phyloP scores from a whole-genome alignment of 2,329 filamentous ascomycete genomes.

The Aulographum hederae region DNA sequence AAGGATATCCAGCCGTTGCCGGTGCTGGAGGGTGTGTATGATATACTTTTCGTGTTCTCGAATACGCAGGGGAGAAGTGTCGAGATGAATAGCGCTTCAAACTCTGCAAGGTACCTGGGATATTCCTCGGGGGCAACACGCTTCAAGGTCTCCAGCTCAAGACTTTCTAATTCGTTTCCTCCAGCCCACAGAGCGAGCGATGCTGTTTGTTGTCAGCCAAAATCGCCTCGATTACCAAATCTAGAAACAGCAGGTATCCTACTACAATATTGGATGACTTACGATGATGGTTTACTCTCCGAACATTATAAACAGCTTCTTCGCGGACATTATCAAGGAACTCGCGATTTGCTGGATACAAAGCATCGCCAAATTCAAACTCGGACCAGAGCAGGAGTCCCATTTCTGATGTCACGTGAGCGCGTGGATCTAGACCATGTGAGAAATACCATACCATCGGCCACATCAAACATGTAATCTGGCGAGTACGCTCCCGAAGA shows the following conservation, averaged over 20 bases:
- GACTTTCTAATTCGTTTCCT: slow-evolving; percentile 40
- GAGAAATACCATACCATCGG: too few species aligned
- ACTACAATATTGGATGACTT: too few species aligned
- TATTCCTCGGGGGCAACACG: slow-evolving; percentile 23
- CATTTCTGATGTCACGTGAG: too few species aligned
- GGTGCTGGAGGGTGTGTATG: slow-evolving; percentile 41
- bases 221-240: too few species aligned
- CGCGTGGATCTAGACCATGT: too few species aligned
- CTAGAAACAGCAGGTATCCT: background rate
- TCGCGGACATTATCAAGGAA: slow-evolving; percentile 37
- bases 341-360: slow-evolving; percentile 35
- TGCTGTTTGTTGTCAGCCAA: slow-evolving; percentile 6
- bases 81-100: slow-evolving; percentile 39
- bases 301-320: slow-evolving; percentile 41
- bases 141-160: slow-evolving; percentile 27
- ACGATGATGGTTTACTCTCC: slow-evolving; percentile 43
- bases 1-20: slow-evolving; percentile 38
- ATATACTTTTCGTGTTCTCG: slow-evolving; percentile 39
- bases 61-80: slow-evolving; percentile 37
- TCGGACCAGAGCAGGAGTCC: slow-evolving; percentile 45
- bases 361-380: slow-evolving; percentile 41
- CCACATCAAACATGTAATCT: slow-evolving; percentile 44
- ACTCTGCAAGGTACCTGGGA: slow-evolving; percentile 27
- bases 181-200: slow-evolving; percentile 21
- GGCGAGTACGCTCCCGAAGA: slow-evolving; percentile 40